Evolutionary conservation across 257 asterid genomes (phyloP), one percentile per base, ranked within the genome.

Genomic region (Ajuga chamaepitys): DNA sequence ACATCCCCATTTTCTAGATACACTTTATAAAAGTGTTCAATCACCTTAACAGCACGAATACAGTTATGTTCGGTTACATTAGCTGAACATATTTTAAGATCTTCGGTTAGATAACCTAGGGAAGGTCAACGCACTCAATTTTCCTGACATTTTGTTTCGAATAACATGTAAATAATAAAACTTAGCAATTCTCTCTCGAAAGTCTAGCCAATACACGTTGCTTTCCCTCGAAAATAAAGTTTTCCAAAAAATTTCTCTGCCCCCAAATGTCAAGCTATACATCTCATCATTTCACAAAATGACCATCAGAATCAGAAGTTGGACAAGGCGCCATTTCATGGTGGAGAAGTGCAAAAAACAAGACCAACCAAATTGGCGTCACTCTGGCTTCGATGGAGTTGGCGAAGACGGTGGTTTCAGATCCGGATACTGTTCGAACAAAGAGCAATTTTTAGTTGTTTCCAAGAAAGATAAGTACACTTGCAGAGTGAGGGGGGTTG

Each of bases 351-450:
- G 22, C 70, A 46, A 22, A 44, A 7, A 7, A 5, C 57, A 35
- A 28, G 34, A 52, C 40, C 75, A 62, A 42, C 50, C 61, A 56
- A 45, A 30, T 40, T 32, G 18, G 62, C 47, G 51, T 87, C 82
- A 87, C 40, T 70, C 67, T 10, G 96, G 95, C 82, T 86, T 86
- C 24, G 96, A 82, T 30, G 96, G 95, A 70, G 94, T 82, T 51
- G 97, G 96, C 22, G 97, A 84, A 42, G 97, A 80, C 12, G 97
- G 97, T 14, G 97, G 97, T 57, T 86, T 88, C 62, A 86, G 62
- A 72, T 88, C 95, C n/a, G 96, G 96, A 60, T 87, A 90, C 96
- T 90, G 87, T 85, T 83, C 14, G 18, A 63, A 67, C 0, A 69
- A 64, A 21, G 10, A 64, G 41, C 53, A 14, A 52, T 32, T 22